These are phyloP conservation scores for Eucalyptus regnans DNA, from an alignment of 345 rosid genomes.

Conservation along the genomic window DNA sequence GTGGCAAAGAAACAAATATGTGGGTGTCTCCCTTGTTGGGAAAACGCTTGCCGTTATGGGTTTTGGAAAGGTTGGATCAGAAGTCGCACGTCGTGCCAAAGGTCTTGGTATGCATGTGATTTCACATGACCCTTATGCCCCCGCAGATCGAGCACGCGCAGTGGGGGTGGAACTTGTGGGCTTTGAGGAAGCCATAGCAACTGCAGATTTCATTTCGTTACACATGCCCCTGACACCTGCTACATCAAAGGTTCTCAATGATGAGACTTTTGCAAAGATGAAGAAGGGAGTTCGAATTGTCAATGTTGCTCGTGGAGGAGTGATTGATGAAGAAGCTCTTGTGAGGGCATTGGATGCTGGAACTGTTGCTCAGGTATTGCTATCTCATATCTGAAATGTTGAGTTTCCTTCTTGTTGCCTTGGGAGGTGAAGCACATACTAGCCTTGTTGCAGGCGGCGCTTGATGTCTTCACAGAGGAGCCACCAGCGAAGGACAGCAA, in stretches of 20 bases:
- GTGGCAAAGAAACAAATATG: slow-evolving; percentile 80
- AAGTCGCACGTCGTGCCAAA: slow-evolving; percentile 83
- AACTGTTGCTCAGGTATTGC: slow-evolving; percentile 58
- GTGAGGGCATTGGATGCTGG: slow-evolving; percentile 81
- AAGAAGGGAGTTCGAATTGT: slow-evolving; percentile 81
- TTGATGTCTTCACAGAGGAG: slow-evolving; percentile 76
- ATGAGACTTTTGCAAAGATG: slow-evolving; percentile 77
- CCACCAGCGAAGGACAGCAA: slow-evolving; percentile 68
- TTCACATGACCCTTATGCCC: slow-evolving; percentile 85
- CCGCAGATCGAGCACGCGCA: slow-evolving; percentile 86
- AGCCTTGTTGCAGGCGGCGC: slow-evolving; percentile 38
- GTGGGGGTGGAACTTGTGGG: slow-evolving; percentile 70
- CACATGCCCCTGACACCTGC: slow-evolving; percentile 89
- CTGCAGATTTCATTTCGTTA: slow-evolving; percentile 75
- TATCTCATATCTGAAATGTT: neutral
- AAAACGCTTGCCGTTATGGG: slow-evolving; percentile 79
- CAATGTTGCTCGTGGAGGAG: slow-evolving; percentile 93
- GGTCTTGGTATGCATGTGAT: slow-evolving; percentile 92
- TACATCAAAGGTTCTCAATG: slow-evolving; percentile 62
- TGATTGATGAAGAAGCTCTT: slow-evolving; percentile 83
- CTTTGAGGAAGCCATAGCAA: slow-evolving; percentile 68
- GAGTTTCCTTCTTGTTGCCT: neutral
- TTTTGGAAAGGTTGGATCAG: slow-evolving; percentile 87
- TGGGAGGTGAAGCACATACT: neutral
- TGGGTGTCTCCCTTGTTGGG: slow-evolving; percentile 81